Base-by-base conservation (phyloP, 2,329 filamentous ascomycete genomes). In the Botrytis squamosa region DNA sequence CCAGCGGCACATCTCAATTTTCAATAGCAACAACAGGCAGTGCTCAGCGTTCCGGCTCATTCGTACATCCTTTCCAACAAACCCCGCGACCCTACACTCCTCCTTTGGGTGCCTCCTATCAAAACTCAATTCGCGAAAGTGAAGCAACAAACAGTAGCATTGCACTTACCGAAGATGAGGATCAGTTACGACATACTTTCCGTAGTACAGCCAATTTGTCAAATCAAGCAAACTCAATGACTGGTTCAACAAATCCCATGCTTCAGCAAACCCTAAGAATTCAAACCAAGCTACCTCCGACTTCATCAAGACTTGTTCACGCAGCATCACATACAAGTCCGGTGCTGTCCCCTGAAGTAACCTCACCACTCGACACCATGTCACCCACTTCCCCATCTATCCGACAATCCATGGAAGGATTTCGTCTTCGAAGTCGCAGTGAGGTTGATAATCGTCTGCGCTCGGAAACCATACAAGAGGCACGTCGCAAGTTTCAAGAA, bases 41-140 rank as follows among this genome's bases (percentile, higher is more conserved):
- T 77, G 85, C 81, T 60, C 81, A 80, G 71, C 77, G 81, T 36
- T 74, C 80, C 42, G 81, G 78, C 68, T 80, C 84, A 46, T 91
- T 91, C 78, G 85, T 90, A 33, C 89, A 91, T 79, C 89, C 89
- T 40, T 91, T 90, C 77, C 88, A 90, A 79, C 89, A 91, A 82
- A 90, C 85, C 14, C 89, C 89, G 46, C 85, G 88, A 59, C 88
- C 88, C 1, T 87, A 88, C 64, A 90, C 88, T 74, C 88, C 89
- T 69, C 88, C 88, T 14, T 78, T 89, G 75, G 75, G 74, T 59
- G 69, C 74, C 25, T 86, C 87, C 38, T 89, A 89, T 80, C 85
- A 87, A 76, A 88, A 87, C 80, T 88, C 88, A 12, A 81, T 87
- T 62, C 84, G 85, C 52, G 81, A 79, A 66, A 85, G 87, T 77